A percentile compares a stretch with the other conserved stretches of the same genome.
Evolutionary conservation across 2,329 filamentous ascomycete species (phyloP).

Genomic region (Periconia sp.): DNA sequence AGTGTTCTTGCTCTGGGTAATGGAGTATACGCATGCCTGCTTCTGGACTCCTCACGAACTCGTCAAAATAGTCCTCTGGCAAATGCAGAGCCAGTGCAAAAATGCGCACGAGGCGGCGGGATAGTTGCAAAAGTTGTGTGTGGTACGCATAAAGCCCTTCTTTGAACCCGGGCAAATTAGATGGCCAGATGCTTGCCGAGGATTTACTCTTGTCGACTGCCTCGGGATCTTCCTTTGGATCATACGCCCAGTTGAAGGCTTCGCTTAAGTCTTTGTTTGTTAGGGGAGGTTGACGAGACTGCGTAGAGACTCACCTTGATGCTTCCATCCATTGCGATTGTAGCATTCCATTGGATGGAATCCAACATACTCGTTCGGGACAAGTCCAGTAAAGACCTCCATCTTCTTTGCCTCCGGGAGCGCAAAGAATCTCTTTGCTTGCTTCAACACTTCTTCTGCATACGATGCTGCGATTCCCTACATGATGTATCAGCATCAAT

Average conservation of each 20-base stretch:
- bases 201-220: too few relatives aligned
- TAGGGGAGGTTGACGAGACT: too few relatives aligned
- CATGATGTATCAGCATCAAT: too few relatives aligned
- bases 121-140: conserved; percentile 56
- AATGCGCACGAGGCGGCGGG: conserved; percentile 57
- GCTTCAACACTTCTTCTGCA: too few relatives aligned
- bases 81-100: conserved; percentile 64
- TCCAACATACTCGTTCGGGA: conserved; percentile 44
- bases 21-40: conserved; percentile 28
- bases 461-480: too few relatives aligned
- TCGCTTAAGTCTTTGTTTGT: conserved; percentile 31
- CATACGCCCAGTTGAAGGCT: conserved; percentile 30
- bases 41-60: conserved; percentile 60
- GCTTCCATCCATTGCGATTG: conserved; percentile 57
- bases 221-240: conserved; percentile 6
- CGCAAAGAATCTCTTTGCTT: too few relatives aligned
- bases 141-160: too few relatives aligned
- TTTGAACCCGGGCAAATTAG: too few relatives aligned
- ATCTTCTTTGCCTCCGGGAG: conserved; percentile 54
- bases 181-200: too few relatives aligned
- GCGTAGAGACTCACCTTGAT: conserved; percentile 54
- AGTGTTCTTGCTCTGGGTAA: conserved; percentile 24
- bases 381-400: conserved; percentile 51
- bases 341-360: conserved; percentile 49
- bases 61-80: conserved; percentile 62